These are phyloP conservation scores for Fusarium mundagurra DNA, from an alignment of 2,329 filamentous ascomycete species.

Conservation along the genomic window DNA sequence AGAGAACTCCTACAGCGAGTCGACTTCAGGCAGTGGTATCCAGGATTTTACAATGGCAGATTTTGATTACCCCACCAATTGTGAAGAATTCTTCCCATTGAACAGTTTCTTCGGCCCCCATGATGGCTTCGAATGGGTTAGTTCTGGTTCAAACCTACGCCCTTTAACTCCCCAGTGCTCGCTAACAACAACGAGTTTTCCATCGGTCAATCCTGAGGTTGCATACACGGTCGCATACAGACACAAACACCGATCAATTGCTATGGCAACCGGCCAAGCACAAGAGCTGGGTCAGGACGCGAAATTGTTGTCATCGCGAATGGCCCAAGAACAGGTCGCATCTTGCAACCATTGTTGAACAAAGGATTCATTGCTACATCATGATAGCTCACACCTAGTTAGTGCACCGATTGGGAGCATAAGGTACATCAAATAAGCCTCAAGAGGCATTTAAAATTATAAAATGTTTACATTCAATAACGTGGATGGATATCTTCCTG, in stretches of 20 bases:
- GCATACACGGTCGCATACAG: slow-evolving; percentile 6
- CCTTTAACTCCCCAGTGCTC: neutral
- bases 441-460: slow-evolving; percentile 1
- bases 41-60: slow-evolving; percentile 21
- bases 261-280: slow-evolving; percentile 8
- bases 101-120: slow-evolving; percentile 50
- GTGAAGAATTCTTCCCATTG: slow-evolving; percentile 48
- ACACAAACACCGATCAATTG: neutral
- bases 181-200: slow-evolving; percentile 33
- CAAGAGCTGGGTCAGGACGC: neutral
- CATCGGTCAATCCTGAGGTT: slow-evolving; percentile 41
- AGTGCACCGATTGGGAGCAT: too few relatives aligned
- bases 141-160: slow-evolving; percentile 12
- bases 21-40: neutral
- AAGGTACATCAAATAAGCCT: neutral
- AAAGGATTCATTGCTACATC: neutral
- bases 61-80: slow-evolving; percentile 39
- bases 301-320: slow-evolving; percentile 20
- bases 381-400: neutral
- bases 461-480: slow-evolving; percentile 23
- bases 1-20: neutral
- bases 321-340: slow-evolving; percentile 28
- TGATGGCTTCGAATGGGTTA: slow-evolving; percentile 54
- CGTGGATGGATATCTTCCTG: slow-evolving; percentile 43
- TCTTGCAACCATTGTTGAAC: neutral